A percentile compares a stretch with the other conserved stretches of the same genome.
These are phyloP conservation scores for Dioszegia crocea DNA, from an alignment of 768 basidiomycete genomes.

Conservation along the genomic window DNA sequence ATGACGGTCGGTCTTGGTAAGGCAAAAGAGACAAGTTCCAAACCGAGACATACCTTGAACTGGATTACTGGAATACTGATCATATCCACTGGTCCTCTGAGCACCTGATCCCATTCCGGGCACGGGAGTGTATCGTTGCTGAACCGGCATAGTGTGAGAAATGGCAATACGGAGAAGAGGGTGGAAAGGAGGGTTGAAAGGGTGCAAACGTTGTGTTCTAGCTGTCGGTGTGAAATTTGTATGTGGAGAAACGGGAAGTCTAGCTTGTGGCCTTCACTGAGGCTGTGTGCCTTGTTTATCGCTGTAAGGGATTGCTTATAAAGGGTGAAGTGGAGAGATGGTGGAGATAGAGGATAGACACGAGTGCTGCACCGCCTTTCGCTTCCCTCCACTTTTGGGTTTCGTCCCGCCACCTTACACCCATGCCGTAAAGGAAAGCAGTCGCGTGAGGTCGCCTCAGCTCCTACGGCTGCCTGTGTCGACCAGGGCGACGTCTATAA, in stretches of 20 bases:
- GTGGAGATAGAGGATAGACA: too few species aligned
- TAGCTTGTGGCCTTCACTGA: too few species aligned
- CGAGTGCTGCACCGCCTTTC: too few species aligned
- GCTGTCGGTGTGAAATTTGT: too few species aligned
- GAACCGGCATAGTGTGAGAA: background rate
- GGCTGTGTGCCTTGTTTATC: too few species aligned
- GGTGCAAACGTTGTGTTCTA: background rate
- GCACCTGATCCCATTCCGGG: constrained; percentile 4
- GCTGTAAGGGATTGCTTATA: too few species aligned
- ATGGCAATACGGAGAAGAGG: background rate
- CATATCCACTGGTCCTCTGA: background rate
- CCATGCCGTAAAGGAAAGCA: background rate
- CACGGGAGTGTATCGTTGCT: constrained; percentile 21
- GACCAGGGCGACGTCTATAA: too few species aligned
- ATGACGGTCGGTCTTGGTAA: background rate
- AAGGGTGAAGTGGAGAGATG: too few species aligned
- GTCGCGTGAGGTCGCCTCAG: too few species aligned
- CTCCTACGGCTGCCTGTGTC: too few species aligned
- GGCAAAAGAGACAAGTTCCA: background rate
- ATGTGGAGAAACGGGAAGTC: too few species aligned
- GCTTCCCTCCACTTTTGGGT: background rate
- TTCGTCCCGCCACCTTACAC: background rate
- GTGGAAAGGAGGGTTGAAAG: background rate
- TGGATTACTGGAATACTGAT: background rate
- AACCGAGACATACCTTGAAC: background rate